These are phyloP conservation scores for Hortaea werneckii DNA, from an alignment of 2,329 filamentous ascomycete species.

Conservation along the genomic window DNA sequence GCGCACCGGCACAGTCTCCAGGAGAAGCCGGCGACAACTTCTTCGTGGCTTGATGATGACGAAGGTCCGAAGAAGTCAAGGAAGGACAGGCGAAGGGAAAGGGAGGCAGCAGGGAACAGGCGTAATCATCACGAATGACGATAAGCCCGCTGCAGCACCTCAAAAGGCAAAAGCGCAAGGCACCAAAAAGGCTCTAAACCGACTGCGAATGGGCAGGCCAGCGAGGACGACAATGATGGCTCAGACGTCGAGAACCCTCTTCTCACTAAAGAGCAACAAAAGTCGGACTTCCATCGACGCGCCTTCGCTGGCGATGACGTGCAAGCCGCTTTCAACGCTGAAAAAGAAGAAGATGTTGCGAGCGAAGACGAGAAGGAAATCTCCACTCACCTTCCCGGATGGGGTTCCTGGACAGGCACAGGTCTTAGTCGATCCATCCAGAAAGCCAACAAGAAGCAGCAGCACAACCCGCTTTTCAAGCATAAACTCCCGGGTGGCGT, in stretches of 20 bases:
- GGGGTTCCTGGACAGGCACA: constrained; percentile 84
- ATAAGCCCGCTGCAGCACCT: background rate
- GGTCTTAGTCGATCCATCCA: constrained; percentile 64
- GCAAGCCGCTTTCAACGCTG: constrained; percentile 64
- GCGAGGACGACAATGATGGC: constrained; percentile 12
- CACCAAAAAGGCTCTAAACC: too few species aligned
- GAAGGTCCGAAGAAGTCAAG: constrained; percentile 10
- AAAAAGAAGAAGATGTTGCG: constrained; percentile 61
- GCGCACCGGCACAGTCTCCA: background rate
- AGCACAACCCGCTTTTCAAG: constrained; percentile 43
- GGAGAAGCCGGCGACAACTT: constrained; percentile 2
- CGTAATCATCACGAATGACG: constrained; percentile 3
- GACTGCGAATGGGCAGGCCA: background rate
- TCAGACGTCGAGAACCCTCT: constrained; percentile 20
- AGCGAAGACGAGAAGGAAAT: constrained; percentile 76
- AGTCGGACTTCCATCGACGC: constrained; percentile 59
- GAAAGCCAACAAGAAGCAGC: constrained; percentile 45
- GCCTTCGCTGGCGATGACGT: constrained; percentile 87
- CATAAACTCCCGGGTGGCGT: constrained; percentile 58
- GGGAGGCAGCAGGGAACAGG: constrained; percentile 8
- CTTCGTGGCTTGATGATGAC: constrained; percentile 5
- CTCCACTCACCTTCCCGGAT: constrained; percentile 81
- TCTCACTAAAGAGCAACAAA: constrained; percentile 30
- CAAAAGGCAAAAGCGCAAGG: background rate
- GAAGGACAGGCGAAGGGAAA: constrained; percentile 5